A percentile compares a stretch with the other conserved stretches of the same genome.
These are phyloP conservation scores for Cladosporium sp. DNA, from an alignment of 2,329 filamentous ascomycete genomes.

Conservation along the genomic window DNA sequence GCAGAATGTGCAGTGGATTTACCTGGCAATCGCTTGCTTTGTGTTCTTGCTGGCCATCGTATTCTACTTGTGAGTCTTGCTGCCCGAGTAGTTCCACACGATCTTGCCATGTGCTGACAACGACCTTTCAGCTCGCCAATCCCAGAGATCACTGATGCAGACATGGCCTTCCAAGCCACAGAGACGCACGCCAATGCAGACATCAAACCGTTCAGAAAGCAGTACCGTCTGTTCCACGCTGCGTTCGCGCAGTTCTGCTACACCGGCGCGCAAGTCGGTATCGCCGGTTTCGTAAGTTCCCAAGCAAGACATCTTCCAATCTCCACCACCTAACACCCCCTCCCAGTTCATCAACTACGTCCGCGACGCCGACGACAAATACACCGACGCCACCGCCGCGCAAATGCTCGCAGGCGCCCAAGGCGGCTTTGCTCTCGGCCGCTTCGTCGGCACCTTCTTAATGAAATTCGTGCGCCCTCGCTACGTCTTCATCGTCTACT, in stretches of 20 bases:
- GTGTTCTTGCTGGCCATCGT: constrained; percentile 54
- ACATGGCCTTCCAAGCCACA: constrained; percentile 53
- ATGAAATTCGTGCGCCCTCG: constrained; percentile 66
- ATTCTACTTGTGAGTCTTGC: constrained; percentile 48
- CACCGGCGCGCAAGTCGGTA: constrained; percentile 65
- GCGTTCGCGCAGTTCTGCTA: constrained; percentile 76
- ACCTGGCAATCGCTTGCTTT: constrained; percentile 59
- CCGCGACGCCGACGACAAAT: constrained; percentile 54
- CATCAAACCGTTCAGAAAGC: constrained; percentile 51
- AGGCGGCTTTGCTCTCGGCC: constrained; percentile 66
- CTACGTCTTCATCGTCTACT: constrained; percentile 65
- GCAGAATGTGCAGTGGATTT: constrained; percentile 61
- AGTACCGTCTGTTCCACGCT: constrained; percentile 72
- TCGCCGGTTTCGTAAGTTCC: constrained; percentile 26
- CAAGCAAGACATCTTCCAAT: too few relatives aligned
- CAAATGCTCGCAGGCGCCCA: constrained; percentile 72
- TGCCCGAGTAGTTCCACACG: neutral
- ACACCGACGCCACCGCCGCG: constrained; percentile 55
- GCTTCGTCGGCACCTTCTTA: constrained; percentile 63
- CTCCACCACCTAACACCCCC: neutral
- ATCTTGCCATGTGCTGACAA: neutral
- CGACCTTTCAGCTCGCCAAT: constrained; percentile 35
- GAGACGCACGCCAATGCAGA: constrained; percentile 29
- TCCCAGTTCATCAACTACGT: constrained; percentile 62
- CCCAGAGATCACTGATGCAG: constrained; percentile 57